phyloP scores from a whole-genome alignment of 2,329 filamentous ascomycete genomes.

The Cladosporium oxysporum region DNA sequence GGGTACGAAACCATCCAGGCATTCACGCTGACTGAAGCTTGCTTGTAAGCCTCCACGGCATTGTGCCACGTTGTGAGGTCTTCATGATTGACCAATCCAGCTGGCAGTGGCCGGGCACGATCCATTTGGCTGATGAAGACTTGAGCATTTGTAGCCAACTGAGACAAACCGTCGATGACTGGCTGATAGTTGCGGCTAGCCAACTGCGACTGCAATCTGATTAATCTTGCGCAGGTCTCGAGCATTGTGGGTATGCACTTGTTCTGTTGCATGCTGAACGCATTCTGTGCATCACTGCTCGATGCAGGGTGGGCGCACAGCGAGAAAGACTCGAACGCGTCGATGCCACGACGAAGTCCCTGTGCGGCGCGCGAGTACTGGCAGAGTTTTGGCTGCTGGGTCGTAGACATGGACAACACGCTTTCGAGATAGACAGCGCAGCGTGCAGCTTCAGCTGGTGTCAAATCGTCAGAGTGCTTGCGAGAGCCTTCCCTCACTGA shows the following conservation, averaged over 20 bases:
- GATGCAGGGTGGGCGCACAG: constrained; percentile 4
- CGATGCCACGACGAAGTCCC: background rate
- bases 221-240: constrained; percentile 2
- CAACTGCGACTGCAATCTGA: constrained; percentile 25
- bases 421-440: constrained; percentile 87
- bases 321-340: constrained; percentile 20
- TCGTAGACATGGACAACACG: constrained; percentile 58
- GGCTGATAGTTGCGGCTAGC: constrained; percentile 23
- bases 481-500: constrained; percentile 66
- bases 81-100: background rate
- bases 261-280: constrained; percentile 10
- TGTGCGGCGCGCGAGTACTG: constrained; percentile 2
- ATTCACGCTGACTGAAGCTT: background rate
- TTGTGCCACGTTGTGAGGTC: constrained; percentile 9
- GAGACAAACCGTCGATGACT: constrained; percentile 14
- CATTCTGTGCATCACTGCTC: background rate
- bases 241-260: constrained; percentile 12
- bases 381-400: constrained; percentile 17
- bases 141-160: background rate
- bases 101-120: background rate
- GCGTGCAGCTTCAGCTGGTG: constrained; percentile 73
- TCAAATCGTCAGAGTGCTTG: constrained; percentile 83
- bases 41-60: background rate
- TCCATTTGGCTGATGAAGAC: constrained; percentile 39
- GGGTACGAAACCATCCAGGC: background rate